Conservation (phyloP, 176 grass and related monocot genomes). For the Bromus sterilis region DNA sequence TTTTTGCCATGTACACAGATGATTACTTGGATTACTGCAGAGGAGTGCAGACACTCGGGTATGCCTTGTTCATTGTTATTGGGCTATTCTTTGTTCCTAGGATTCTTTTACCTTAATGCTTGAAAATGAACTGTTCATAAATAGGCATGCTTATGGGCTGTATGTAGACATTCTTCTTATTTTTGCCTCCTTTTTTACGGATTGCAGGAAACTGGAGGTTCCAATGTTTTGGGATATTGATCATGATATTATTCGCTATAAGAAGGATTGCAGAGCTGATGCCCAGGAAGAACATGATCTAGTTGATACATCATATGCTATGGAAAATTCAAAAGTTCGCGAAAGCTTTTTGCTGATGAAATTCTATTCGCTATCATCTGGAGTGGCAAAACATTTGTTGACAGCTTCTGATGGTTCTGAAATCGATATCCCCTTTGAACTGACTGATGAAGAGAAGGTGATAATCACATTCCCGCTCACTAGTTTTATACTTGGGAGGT, state of each 20-base stretch:
- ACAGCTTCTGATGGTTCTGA: slow-evolving; percentile 73
- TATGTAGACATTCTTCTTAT: neutral
- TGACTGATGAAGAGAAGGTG: slow-evolving; percentile 73
- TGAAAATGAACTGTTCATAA: neutral
- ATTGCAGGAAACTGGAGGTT: slow-evolving; percentile 56
- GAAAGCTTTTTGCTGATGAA: slow-evolving; percentile 91
- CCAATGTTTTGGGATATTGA: slow-evolving; percentile 51
- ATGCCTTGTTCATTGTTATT: slow-evolving; percentile 18
- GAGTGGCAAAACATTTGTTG: slow-evolving; percentile 63
- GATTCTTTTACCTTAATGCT: neutral
- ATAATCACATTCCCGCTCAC: slow-evolving; percentile 61
- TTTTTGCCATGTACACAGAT: slow-evolving; percentile 79
- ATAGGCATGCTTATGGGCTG: neutral
- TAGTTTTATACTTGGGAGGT: slow-evolving; percentile 84
- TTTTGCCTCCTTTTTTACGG: neutral
- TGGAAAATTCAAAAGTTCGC: slow-evolving; percentile 82
- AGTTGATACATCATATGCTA: slow-evolving; percentile 1
- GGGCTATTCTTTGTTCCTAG: neutral
- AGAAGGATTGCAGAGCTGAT: slow-evolving; percentile 22
- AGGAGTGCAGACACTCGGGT: slow-evolving; percentile 37
- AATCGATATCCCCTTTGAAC: slow-evolving; percentile 71
- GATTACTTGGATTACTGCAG: slow-evolving; percentile 56
- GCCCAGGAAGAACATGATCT: slow-evolving; percentile 21
- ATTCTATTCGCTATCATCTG: slow-evolving; percentile 79
- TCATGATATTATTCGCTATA: slow-evolving; percentile 48